Base-by-base conservation (phyloP, 805 yeast species). In the Hanseniaspora taiwanica region DNA sequence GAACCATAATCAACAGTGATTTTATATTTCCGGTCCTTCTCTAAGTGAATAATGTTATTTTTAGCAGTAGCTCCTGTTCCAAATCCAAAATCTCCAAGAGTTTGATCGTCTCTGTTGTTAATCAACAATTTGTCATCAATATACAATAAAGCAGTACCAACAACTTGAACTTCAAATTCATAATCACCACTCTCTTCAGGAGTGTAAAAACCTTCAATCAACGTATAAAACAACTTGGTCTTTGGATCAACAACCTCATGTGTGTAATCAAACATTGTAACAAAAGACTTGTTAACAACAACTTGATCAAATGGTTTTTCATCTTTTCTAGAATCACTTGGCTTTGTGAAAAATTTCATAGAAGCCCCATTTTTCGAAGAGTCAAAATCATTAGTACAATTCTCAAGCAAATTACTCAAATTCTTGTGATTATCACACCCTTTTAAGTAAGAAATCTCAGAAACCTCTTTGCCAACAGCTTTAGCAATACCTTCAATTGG, bases 101-200 rank as follows among this genome's bases (percentile, higher is more conserved):
- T 56, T 58, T 77, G 81, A 21, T 63, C 53, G 35, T 74, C 69
- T 48, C 64, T 67, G 57, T 76, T 74, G 53, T 76, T 80, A 38
- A 74, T 69, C 24, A 77, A 59, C 42, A 74, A 57, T 48, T 68
- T 48, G 42, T 56, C 79, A 48, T 77, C 68, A 38, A 76, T 52
- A 47, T 63, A 77, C 18, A 77, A 44, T 51, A 66, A 68, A 23
- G 75, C 78, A 31, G 78, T 70, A 17, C 82, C 82, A 38, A 61
- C 49, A 27, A 67, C 68, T 12, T 71, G 56, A 40, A 71, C 53
- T 18, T 80, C 81, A 48, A 76, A 66, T 41, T 65, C 66, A 49
- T 69, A 75, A 13, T 54, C 61, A 8, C 70, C 77, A 36, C 68
- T 46, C 35, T 60, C 64, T 27, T 70, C 74, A 3, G 80, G 72